Percentiles rank a stretch among this genome's conserved stretches.
phyloP scores from a whole-genome alignment of 2,329 filamentous ascomycete genomes.

The Sporothrix variecibatus region DNA sequence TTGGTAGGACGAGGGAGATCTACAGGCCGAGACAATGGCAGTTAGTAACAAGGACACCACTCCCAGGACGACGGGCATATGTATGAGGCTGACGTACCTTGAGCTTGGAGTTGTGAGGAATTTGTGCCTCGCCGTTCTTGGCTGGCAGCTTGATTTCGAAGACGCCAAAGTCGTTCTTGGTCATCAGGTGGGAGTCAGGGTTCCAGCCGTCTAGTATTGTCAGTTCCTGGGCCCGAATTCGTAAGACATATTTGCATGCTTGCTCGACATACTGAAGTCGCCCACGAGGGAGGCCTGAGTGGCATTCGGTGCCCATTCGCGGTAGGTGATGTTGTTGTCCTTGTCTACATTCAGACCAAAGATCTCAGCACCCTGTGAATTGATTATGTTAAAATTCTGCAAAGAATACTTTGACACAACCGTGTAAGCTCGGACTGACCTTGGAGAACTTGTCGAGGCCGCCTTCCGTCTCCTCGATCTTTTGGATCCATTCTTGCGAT shows the following conservation, averaged over 20 bases:
- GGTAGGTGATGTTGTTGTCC: conserved; percentile 84
- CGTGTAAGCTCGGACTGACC: conserved; percentile 48
- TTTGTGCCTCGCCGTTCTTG: conserved; percentile 70
- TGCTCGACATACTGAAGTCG: conserved; percentile 75
- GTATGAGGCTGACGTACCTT: conserved; percentile 62
- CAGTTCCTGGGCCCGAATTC: neutral
- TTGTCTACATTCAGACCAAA: conserved; percentile 82
- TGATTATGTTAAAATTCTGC: neutral
- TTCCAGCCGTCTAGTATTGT: conserved; percentile 74
- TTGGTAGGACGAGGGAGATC: conserved; percentile 85
- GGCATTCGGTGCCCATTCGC: conserved; percentile 96
- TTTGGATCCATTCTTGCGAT: conserved; percentile 83
- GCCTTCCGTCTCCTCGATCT: conserved; percentile 79
- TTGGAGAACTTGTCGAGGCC: conserved; percentile 89
- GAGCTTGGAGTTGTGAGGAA: conserved; percentile 91
- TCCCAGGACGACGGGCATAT: no score
- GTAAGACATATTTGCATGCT: no score
- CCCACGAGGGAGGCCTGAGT: conserved; percentile 82
- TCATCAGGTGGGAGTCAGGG: conserved; percentile 80
- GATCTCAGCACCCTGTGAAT: conserved; percentile 72
- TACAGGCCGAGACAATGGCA: conserved; percentile 40
- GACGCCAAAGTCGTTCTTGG: conserved; percentile 78
- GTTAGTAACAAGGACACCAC: neutral
- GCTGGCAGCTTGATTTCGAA: conserved; percentile 81
- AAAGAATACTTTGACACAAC: no score